Base-by-base conservation (phyloP, 352 stramenopile species). In the Pythium dissotocum region DNA sequence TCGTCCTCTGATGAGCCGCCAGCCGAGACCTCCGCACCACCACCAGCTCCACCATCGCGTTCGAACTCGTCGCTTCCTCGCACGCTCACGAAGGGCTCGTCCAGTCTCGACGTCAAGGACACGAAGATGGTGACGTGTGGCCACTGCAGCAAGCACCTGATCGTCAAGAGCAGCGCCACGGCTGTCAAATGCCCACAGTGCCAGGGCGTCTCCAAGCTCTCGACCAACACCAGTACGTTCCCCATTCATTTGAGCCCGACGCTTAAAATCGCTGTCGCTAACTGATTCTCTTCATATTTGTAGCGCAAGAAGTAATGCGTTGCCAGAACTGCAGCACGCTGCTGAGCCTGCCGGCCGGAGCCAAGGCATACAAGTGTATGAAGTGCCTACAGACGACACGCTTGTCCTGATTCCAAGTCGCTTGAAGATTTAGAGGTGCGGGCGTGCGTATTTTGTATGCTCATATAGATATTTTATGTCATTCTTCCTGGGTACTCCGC, bases 311-410 rank as follows among this genome's bases (percentile, higher is more conserved):
- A 67, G 90, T 94, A 68, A 94, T 94, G 85, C 84, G 85, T 16
- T 96, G 88, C 72, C 84, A 88, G 57, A 94, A 94, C 59, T 96
- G 88, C 74, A 94, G 83, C 69, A 95, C 88, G 65, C 75, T 95
- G 12, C 61, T 96, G 62, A 94, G 85, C 69, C 72, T 96, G 26
- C 88, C 88, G 0, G 80, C 80, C 4, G 88, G 88, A 35, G 85
- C 86, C 63, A 91, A 80, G 65, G 85, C 86, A 56, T 96, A 96
- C 85, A 96, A 96, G 72, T 94, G 87, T 74, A 94, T 94, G 85
- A 94, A 94, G 59, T 94, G 87, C 38, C 66, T 94, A 36, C 81
- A 94, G 65, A 94, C 87, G 13, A 94, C 85, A 30, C 77, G 85
- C 21, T 52, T 94, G 48, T 93, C 87, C 42, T 94, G 79, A 83